Percentiles rank a stretch among this genome's conserved stretches.
phyloP scores from a whole-genome alignment of 1,139 yeast genomes.

The Diutina sp. region DNA sequence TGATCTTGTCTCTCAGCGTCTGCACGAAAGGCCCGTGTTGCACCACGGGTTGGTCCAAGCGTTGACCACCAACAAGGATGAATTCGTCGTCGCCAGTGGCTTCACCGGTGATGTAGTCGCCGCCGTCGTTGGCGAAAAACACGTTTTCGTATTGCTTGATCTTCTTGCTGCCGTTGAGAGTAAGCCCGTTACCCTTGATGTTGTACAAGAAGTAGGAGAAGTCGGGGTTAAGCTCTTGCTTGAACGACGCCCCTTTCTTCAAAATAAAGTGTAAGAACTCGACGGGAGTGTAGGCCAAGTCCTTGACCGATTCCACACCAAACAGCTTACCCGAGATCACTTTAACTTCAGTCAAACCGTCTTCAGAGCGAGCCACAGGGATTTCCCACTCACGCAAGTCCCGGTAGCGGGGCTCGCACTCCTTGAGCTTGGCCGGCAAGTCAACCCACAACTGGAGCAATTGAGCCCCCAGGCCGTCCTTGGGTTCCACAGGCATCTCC shows the following conservation, averaged over 20 bases:
- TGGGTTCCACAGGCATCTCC: conserved; percentile 63
- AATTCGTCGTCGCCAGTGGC: conserved; percentile 26
- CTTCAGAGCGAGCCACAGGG: conserved; percentile 50
- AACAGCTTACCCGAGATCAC: conserved; percentile 71
- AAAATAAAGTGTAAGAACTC: conserved; percentile 59
- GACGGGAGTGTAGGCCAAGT: conserved; percentile 77
- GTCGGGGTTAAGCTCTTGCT: conserved; percentile 46
- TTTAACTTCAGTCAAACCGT: conserved; percentile 53
- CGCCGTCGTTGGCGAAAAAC: conserved; percentile 57
- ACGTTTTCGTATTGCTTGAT: conserved; percentile 35
- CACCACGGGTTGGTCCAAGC: conserved; percentile 61
- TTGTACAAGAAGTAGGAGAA: conserved; percentile 69
- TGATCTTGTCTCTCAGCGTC: conserved; percentile 45
- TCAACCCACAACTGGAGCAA: conserved; percentile 94
- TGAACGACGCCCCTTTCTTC: conserved; percentile 55
- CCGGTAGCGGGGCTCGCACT: conserved; percentile 66
- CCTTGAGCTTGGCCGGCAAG: conserved; percentile 58
- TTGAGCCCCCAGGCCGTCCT: conserved; percentile 41
- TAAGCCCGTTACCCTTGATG: conserved; percentile 45
- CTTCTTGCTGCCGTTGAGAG: conserved; percentile 27
- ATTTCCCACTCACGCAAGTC: conserved; percentile 64
- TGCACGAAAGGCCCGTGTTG: conserved; percentile 92
- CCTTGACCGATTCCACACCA: conserved; percentile 63
- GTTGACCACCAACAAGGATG: conserved; percentile 66
- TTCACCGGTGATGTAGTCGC: conserved; percentile 32